Evolutionary conservation across 2,329 filamentous ascomycete species (phyloP), one percentile per base, ranked within the genome.

Genomic region (Apiospora arundinis): DNA sequence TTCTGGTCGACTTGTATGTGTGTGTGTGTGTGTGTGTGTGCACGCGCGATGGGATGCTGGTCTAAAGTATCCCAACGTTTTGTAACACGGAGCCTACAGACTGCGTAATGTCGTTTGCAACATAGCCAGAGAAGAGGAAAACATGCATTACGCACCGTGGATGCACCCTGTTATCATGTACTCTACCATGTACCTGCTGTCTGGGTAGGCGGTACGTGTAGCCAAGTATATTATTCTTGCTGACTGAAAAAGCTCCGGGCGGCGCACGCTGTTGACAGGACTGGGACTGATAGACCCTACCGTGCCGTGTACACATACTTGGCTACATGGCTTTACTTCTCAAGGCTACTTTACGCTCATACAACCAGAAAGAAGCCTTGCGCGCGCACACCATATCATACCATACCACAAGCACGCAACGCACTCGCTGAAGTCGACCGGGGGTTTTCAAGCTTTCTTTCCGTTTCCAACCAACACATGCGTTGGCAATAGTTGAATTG

Each of bases 271-370:
- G 32, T 6, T 32, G n/a, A 18, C 21, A n/a, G 32, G 18, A 32
- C 14, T 16, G 23, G 9, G 12, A 37, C 7, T 56, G 52, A 37
- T 63, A 40, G 56, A 63, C 18, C 56, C 56, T 63, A 40, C 18
- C 28, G 7, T 32, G 32, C 49, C 16, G 56, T 63, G 56, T 63
- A 63, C 72, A 69, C 65, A 52, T 69, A 72, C 65, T 42, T 56
- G 48, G 71, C 14, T 56, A 60, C 52, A 6, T 42, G 9, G 4
- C 40, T 37, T 16, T 32, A 16, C 23, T 28, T 23, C 6, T 12
- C 32, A 32, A 32, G 32, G 32, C 40, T 42, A 42, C 42, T 32
- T 16, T 74, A 73, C 69, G 71, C 71, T 71, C 73, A 74, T 71
- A 70, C 71, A 72, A 74, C 72, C 52, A 63, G 28, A 14, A 45